Base-by-base conservation (phyloP, 2,329 filamentous ascomycete species). In the Colletotrichum gloeosporioides region DNA sequence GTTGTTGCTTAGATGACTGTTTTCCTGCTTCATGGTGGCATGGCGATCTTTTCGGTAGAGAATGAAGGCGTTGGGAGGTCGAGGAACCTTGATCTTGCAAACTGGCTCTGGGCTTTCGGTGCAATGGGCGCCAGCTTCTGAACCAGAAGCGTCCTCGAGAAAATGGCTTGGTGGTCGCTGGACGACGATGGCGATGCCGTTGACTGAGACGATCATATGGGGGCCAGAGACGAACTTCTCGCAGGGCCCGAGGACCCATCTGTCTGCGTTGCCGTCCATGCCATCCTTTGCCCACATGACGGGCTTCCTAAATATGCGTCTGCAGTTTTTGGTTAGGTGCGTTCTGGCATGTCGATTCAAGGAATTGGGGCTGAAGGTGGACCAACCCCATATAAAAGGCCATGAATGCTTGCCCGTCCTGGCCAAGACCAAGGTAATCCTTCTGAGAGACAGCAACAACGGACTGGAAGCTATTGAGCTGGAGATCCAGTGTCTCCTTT, bases 11-110 rank as follows among this genome's bases (percentile, higher is more conserved):
- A 82, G 78, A 0, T 76, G 77, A 8, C 81, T 79, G 64, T 81
- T 73, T 9, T 71, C 71, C 15, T 79, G 71, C 13, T 74, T 78
- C 29, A 85, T 68, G 29, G 80, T 76, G 13, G 77, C 76, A 4
- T 79, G 81, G 15, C 80, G 80, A 8, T 80, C 76, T 32, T 82
- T 80, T 15, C 83, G 82, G 64, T 84, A 85, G 4, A 85, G 77
- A 59, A 84, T 84, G 80, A 81, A 85, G 34, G 79, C 78, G 62
- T 85, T 85, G 44, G 79, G 78, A 4, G 83, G 82, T 6, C 82
- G 81, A 32, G 81, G 81, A 32, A 84, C 81, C 31, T 62, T 72
- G 55, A 70, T 59, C 53, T 75, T 78, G 31, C 44, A 44, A 31
- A 61, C 34, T 32, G 69, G 63, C 44, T 73, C 73, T 9, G 73